Conservation (phyloP, 2,329 filamentous ascomycete species). For the Nannizzia gypsea region DNA sequence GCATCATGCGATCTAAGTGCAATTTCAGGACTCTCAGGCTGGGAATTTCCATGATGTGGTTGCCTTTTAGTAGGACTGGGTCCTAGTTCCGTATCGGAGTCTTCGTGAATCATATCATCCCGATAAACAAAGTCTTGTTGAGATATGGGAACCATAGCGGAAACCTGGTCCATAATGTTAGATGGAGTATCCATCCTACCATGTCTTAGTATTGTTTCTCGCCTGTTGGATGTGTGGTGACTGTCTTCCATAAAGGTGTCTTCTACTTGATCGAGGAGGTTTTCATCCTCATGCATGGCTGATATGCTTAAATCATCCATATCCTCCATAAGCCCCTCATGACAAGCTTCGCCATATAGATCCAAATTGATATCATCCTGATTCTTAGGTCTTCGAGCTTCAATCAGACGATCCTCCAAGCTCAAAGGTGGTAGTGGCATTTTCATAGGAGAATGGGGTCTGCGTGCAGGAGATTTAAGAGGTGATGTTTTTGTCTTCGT, state of each 20-base stretch:
- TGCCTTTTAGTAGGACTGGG: conserved; percentile 10
- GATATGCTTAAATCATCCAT: neutral
- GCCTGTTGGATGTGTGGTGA: neutral
- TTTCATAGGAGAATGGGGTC: conserved; percentile 31
- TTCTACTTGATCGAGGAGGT: neutral
- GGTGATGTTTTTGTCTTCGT: conserved; percentile 27
- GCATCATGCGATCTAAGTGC: neutral
- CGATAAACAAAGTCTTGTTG: conserved; percentile 14
- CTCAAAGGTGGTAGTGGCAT: conserved; percentile 1
- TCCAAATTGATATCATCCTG: neutral
- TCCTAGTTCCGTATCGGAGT: conserved; percentile 22
- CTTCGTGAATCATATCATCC: conserved; percentile 15
- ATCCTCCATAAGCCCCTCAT: neutral
- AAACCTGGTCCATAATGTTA: too few relatives aligned
- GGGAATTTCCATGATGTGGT: neutral
- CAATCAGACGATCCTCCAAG: neutral
- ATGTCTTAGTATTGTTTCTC: conserved; percentile 10
- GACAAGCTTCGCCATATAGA: neutral
- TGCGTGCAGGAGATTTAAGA: conserved; percentile 35
- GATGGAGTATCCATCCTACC: conserved; percentile 11
- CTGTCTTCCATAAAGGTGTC: neutral
- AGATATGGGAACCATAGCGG: conserved; percentile 5
- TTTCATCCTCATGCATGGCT: neutral
- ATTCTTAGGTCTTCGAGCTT: neutral
- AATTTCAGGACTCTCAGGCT: neutral